Evolutionary conservation across 2,329 filamentous ascomycete species (phyloP), one percentile per base, ranked within the genome.

Genomic region (Pyrenochaeta sp.): DNA sequence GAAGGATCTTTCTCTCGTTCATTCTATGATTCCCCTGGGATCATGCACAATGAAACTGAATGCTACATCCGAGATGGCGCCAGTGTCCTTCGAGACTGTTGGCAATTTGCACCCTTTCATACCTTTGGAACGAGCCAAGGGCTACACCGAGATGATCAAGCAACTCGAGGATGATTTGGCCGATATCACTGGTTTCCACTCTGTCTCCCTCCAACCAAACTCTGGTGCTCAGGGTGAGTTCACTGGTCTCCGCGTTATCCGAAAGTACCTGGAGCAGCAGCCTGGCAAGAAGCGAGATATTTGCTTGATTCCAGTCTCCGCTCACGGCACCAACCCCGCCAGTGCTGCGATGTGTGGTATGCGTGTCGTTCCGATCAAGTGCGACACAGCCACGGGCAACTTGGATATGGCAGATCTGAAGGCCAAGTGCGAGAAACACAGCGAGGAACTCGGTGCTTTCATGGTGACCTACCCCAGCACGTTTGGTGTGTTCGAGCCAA

Each of bases 21-120:
- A 98, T 79, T 97, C 93, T 14, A 98, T 98, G 94, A 98, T 98
- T 56, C 92, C 94, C 2, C 85, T 98, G 1, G 94, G 94, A 17
- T 97, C 94, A 1, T 98, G 94, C 82, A 98, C 94, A 12, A 98
- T 98, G 94, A 98, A 98, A 82, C 87, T 97, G 47, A 97, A 97
- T 75, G 91, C 90, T 36, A 95, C 93, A 2, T 91, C 91, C 0
- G 92, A 97, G 79, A 97, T 98, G 94, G 85, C 90, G 14, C 90
- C 93, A 7, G 84, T 97, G 49, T 90, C 90, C 0, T 89, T 87
- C 78, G 86, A 88, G 0, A 86, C 88, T 44, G 91, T 93, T 69
- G 85, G 90, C 36, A 86, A 89, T 56, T 82, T 96, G 30, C 94
- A 98, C 77, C 94, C 94, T 0, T 92, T 92, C 68, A 85, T 88